These are phyloP conservation scores for Nakazawaea sp. DNA, from an alignment of 805 yeast genomes.

Conservation along the genomic window DNA sequence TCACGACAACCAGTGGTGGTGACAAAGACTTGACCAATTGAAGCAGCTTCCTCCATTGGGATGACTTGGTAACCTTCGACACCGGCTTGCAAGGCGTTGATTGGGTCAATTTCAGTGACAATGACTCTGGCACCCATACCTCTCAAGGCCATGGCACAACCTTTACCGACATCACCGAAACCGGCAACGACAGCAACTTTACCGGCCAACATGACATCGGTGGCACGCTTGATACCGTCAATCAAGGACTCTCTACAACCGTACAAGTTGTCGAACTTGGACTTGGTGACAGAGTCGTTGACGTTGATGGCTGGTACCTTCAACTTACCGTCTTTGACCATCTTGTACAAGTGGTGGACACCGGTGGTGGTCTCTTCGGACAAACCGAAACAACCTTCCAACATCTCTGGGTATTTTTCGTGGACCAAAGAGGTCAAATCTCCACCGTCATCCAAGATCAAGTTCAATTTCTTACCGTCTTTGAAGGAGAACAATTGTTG, in stretches of 20 bases:
- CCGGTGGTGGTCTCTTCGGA: slow-evolving; percentile 99
- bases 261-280: slow-evolving; percentile 98
- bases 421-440: slow-evolving; percentile 95
- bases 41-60: slow-evolving; percentile 90
- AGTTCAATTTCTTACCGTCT: slow-evolving; percentile 90
- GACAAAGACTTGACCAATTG: slow-evolving; percentile 93
- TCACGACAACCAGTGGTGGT: slow-evolving; percentile 99
- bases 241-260: slow-evolving; percentile 98
- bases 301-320: slow-evolving; percentile 99
- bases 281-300: slow-evolving; percentile 97
- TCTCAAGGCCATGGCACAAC: slow-evolving; percentile 98
- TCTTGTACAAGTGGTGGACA: slow-evolving; percentile 97
- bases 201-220: slow-evolving; percentile 99
- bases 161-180: slow-evolving; percentile 99
- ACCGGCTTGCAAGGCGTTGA: slow-evolving; percentile 98
- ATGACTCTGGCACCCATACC: slow-evolving; percentile 99
- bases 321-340: slow-evolving; percentile 79
- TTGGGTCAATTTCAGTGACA: slow-evolving; percentile 96
- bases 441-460: slow-evolving; percentile 99
- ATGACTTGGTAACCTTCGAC: slow-evolving; percentile 97
- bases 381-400: slow-evolving; percentile 89
- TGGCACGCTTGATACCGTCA: slow-evolving; percentile 99
- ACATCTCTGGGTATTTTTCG: slow-evolving; percentile 96
- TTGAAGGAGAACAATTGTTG: slow-evolving; percentile 98
- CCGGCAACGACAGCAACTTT: slow-evolving; percentile 99